Base-by-base conservation (phyloP, 306 rosid species). In the Carpinus fangiana region DNA sequence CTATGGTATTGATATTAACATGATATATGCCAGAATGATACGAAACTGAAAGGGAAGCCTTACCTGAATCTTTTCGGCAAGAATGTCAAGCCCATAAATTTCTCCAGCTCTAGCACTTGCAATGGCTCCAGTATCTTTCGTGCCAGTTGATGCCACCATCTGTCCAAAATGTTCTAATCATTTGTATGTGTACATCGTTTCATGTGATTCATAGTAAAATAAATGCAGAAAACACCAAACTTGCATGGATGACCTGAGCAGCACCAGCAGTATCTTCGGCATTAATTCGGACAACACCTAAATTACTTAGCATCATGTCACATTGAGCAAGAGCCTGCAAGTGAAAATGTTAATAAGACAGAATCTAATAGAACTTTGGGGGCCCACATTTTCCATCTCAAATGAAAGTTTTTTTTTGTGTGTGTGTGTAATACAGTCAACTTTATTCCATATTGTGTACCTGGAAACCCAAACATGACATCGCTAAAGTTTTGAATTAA, bases 71-170 rank as follows among this genome's bases (percentile, higher is more conserved):
- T 90, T 81, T 68, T 92, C 90, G 3, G 78, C 80, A 76, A 94
- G 94, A 83, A 94, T 69, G 76, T 88, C 83, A 50, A 94, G 94
- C 70, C 97, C 97, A 76, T 94, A 94, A 67, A 90, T 81, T 51
- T 70, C 77, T 78, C 96, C 98, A 78, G 98, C 97, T 84, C 89
- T 89, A 76, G 86, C 85, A 85, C 98, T 92, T 75, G 98, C 97
- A 88, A 94, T 83, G 64, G 96, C 97, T 76, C 90, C 97, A 1
- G 83, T 83, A 34, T 90, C 90, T 84, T 88, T 86, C 84, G 18
- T 14, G 67, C 91, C 77, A 57, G 82, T 77, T 75, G 80, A 75
- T 45, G 92, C 90, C 80, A 89, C 94, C 84, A 83, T 82, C 98
- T 94, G 87, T 62, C 72, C 65, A 79, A 62, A 90, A 75, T 45